Percentiles rank a stretch among this genome's conserved stretches.
These are phyloP conservation scores for Austroboletus niveus DNA, from an alignment of 1,284 basidiomycete species.

Conservation along the genomic window DNA sequence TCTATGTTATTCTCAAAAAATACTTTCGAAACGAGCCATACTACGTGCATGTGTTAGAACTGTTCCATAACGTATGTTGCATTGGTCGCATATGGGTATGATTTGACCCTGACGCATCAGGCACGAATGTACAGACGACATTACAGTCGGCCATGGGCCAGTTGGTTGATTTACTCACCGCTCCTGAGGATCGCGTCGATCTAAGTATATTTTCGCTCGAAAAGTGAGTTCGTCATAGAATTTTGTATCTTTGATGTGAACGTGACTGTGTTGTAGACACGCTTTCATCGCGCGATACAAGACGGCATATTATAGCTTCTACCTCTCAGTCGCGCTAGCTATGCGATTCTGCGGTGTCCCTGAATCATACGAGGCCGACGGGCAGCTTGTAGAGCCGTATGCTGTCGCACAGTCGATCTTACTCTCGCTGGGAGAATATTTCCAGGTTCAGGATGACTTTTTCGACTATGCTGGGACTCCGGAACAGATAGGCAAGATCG, in stretches of 20 bases:
- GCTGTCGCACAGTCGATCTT: constrained; percentile 82
- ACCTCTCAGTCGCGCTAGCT: constrained; percentile 94
- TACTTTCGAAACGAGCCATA: constrained; percentile 83
- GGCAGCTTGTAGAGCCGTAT: constrained; percentile 59
- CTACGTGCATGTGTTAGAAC: constrained; percentile 87
- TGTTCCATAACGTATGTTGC: constrained; percentile 69
- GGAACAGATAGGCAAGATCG: constrained; percentile 94
- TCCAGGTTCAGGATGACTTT: constrained; percentile 99
- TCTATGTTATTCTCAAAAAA: constrained; percentile 88
- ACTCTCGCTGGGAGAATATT: constrained; percentile 90
- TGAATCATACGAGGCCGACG: constrained; percentile 41
- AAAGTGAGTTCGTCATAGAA: constrained; percentile 49
- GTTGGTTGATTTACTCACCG: constrained; percentile 93
- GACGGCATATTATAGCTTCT: constrained; percentile 98
- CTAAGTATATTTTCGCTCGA: constrained; percentile 82
- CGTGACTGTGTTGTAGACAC: constrained; percentile 53
- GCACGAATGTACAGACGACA: constrained; percentile 52
- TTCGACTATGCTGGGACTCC: constrained; percentile 91
- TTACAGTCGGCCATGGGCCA: constrained; percentile 97
- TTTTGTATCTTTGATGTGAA: too few relatives aligned
- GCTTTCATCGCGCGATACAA: constrained; percentile 96
- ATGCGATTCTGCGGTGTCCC: constrained; percentile 81
- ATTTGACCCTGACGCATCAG: too few relatives aligned
- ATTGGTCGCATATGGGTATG: too few relatives aligned
- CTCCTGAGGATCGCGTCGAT: constrained; percentile 88